Evolutionary conservation across 345 rosid species (phyloP), one percentile per base, ranked within the genome.

Genomic region (Cardiospermum halicacabum): DNA sequence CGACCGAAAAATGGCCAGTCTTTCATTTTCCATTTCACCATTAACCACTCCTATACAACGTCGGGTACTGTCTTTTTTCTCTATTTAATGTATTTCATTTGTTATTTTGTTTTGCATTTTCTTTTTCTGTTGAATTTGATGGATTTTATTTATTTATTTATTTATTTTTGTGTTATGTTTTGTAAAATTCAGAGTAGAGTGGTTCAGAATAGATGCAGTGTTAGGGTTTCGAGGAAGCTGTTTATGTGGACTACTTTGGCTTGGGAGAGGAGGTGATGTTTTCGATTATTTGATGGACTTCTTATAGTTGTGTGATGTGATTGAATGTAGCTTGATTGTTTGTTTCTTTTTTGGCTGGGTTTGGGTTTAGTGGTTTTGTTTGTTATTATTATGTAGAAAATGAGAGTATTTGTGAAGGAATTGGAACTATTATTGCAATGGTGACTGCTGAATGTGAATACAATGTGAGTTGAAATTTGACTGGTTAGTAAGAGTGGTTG

Each of bases 261-360:
- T 62, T 61, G 57, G 67, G 77, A 64, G 49, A 71, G 63, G 65
- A 74, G 82, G 86, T 77, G 67, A 3, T 5, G 56, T 66, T 27
- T 37, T 37, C 19, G 3, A 6, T 34, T 43, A 18, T 21, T 40
- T 11, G 47, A 40, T 40, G 19, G 51, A 47, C 9, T 47, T 47
- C 18, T 24, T 7, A 47, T n/a, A 47, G 8, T 7, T 47, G 51
- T 4, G 50, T 5, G 51, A 19, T 16, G 19, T 21, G 8, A 5
- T 9, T 47, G 51, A 34, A 34, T 4, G 39, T 34, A 18, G 8
- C 0, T 18, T 47, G 51, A 47, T 47, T n/a, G 19, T n/a, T n/a
- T n/a, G 19, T 47, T 47, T 47, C n/a, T 47, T 0, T 47, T 6
- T 9, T n/a, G 24, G n/a, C 24, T 18, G 19, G 51, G 19, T 47